Percentiles rank a stretch among this genome's conserved stretches.
Evolutionary conservation across 768 basidiomycete species (phyloP).

Genomic region (Pleurotus eryngii): DNA sequence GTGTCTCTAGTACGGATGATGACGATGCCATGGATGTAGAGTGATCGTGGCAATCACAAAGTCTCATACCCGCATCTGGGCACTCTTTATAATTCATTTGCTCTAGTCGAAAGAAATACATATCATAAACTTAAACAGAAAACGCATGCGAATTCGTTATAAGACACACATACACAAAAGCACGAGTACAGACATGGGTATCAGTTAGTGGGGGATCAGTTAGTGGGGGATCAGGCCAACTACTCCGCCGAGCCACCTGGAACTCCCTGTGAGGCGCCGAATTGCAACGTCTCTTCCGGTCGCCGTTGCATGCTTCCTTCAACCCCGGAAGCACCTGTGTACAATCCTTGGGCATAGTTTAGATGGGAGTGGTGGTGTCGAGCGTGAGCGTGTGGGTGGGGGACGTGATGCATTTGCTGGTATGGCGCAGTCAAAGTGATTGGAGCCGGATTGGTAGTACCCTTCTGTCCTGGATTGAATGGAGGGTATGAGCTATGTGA

Average conservation of each 20-base stretch:
- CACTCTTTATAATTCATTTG: conserved; percentile 7
- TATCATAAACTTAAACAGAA: conserved; percentile 16
- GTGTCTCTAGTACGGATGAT: conserved; percentile 9
- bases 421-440: conserved; percentile 60
- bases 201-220: not conserved
- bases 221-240: not conserved
- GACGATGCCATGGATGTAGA: conserved; percentile 59
- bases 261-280: conserved; percentile 31
- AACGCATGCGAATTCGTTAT: not conserved
- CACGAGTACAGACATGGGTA: conserved; percentile 19
- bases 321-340: conserved; percentile 24
- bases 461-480: conserved; percentile 24
- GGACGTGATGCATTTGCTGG: conserved; percentile 75
- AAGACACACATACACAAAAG: conserved; percentile 7
- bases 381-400: conserved; percentile 76
- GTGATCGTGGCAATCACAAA: conserved; percentile 10
- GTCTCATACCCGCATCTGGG: too few species aligned
- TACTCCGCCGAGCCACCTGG: conserved; percentile 14
- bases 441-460: conserved; percentile 31
- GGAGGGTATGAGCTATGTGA: conserved; percentile 18
- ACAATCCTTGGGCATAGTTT: conserved; percentile 33
- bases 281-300: conserved; percentile 49
- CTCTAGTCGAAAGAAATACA: conserved; percentile 3
- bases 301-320: conserved; percentile 34
- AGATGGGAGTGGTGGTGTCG: conserved; percentile 64